phyloP scores from a whole-genome alignment of 768 basidiomycete species.

The Collybia sp. region DNA sequence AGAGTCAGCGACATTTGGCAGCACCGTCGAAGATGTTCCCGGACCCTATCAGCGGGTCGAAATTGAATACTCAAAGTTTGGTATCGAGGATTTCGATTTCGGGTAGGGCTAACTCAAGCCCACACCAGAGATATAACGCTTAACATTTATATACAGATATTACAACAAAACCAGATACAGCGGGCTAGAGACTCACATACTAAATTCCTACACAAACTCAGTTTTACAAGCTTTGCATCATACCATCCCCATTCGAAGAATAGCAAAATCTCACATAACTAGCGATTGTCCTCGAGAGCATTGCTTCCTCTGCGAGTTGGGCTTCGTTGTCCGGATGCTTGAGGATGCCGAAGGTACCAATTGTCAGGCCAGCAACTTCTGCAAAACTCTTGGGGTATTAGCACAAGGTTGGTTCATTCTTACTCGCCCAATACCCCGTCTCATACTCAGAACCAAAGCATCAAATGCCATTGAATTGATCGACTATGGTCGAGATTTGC shows the following conservation, averaged over 20 bases:
- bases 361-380: conserved; percentile 97
- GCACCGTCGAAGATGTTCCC: conserved; percentile 60
- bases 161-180: conserved; percentile 91
- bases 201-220: conserved; percentile 95
- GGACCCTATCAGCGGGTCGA: conserved; percentile 87
- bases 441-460: conserved; percentile 27
- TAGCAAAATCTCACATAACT: conserved; percentile 91
- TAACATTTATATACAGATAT: conserved; percentile 46
- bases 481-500: conserved; percentile 77
- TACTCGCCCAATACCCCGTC: neutral
- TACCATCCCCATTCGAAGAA: conserved; percentile 62
- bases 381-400: conserved; percentile 85
- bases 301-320: conserved; percentile 91
- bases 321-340: conserved; percentile 92
- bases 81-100: conserved; percentile 98
- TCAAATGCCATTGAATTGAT: conserved; percentile 83
- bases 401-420: conserved; percentile 61
- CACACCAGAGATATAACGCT: neutral
- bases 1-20: conserved; percentile 53
- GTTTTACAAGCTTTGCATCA: conserved; percentile 91
- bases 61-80: conserved; percentile 98
- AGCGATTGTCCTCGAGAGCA: conserved; percentile 87
- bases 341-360: conserved; percentile 93
- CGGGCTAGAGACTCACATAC: conserved; percentile 94
- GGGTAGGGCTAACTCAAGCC: conserved; percentile 45